Evolutionary conservation across 2,329 filamentous ascomycete genomes (phyloP).

Genomic region (Byssochlamys sp.): DNA sequence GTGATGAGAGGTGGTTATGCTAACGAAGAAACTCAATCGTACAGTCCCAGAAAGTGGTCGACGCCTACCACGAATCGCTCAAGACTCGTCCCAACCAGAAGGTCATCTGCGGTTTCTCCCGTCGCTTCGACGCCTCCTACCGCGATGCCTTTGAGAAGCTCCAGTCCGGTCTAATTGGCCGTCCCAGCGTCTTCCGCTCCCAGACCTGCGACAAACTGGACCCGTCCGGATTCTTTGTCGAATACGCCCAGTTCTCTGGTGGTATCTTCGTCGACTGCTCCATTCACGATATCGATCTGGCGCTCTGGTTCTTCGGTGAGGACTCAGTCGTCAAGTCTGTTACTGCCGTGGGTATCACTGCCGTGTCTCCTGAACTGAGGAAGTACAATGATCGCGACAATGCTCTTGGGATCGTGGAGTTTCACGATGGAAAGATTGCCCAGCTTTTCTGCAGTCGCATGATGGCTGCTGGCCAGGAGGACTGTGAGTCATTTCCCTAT

Average conservation of each 20-base stretch:
- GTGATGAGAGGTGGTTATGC: slow-evolving; percentile 4
- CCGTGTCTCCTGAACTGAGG: slow-evolving; percentile 49
- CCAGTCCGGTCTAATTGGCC: slow-evolving; percentile 47
- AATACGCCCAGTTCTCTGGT: slow-evolving; percentile 55
- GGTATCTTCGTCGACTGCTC: slow-evolving; percentile 64
- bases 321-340: slow-evolving; percentile 48
- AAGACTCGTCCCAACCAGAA: slow-evolving; percentile 49
- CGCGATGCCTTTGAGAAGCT: slow-evolving; percentile 49
- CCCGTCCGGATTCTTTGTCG: slow-evolving; percentile 57
- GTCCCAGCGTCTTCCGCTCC: slow-evolving; percentile 51
- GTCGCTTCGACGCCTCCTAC: slow-evolving; percentile 59
- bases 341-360: slow-evolving; percentile 48
- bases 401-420: slow-evolving; percentile 56
- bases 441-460: slow-evolving; percentile 56
- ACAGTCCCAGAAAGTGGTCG: slow-evolving; percentile 40
- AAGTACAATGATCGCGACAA: slow-evolving; percentile 55
- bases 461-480: slow-evolving; percentile 60
- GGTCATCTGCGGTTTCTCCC: slow-evolving; percentile 58
- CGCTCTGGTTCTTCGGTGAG: slow-evolving; percentile 54
- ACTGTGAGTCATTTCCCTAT: slow-evolving; percentile 19
- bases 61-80: slow-evolving; percentile 35
- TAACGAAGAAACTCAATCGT: not conserved
- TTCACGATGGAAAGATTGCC: slow-evolving; percentile 53
- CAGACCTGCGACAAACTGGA: slow-evolving; percentile 61
- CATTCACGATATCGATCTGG: slow-evolving; percentile 60